A percentile compares a stretch with the other conserved stretches of the same genome.
Evolutionary conservation across 805 yeast genomes (phyloP).

Genomic region (Limtongia smithiae): DNA sequence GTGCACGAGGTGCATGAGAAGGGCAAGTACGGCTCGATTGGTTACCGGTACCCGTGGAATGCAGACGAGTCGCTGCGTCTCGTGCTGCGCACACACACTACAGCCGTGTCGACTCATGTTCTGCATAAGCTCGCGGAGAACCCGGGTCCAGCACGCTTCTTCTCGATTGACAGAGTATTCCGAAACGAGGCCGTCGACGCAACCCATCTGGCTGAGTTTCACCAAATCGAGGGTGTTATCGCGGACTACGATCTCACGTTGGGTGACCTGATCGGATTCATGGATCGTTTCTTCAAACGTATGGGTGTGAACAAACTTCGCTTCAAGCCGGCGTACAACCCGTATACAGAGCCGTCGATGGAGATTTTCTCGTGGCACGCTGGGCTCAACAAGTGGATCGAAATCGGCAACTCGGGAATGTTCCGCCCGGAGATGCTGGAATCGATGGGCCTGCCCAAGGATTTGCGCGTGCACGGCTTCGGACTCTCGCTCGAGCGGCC

Average conservation of each 20-base stretch:
- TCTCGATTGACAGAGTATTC: conserved; percentile 97
- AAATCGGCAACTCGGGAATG: conserved; percentile 99
- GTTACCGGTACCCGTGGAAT: conserved; percentile 98
- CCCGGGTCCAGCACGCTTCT: conserved; percentile 73
- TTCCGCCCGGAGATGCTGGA: conserved; percentile 99
- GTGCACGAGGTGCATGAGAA: conserved; percentile 80
- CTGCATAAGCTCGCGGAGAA: conserved; percentile 71
- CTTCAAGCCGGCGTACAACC: conserved; percentile 98
- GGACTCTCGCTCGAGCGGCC: conserved; percentile 97
- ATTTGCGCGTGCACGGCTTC: conserved; percentile 93
- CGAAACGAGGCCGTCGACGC: conserved; percentile 99
- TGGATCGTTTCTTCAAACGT: conserved; percentile 93
- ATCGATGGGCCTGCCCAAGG: conserved; percentile 95
- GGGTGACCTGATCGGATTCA: conserved; percentile 95
- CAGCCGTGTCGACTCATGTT: conserved; percentile 88
- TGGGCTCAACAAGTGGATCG: conserved; percentile 96
- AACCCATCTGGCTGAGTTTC: conserved; percentile 98
- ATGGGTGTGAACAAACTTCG: conserved; percentile 96
- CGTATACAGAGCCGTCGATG: conserved; percentile 98
- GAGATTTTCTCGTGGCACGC: conserved; percentile 97
- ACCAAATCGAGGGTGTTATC: conserved; percentile 98
- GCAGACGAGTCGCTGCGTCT: conserved; percentile 83
- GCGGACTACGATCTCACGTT: conserved; percentile 93
- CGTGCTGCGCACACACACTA: conserved; percentile 96
- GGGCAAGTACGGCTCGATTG: conserved; percentile 91